Evolutionary conservation across 257 asterid genomes (phyloP).

Genomic region (Primulina tabacum): DNA sequence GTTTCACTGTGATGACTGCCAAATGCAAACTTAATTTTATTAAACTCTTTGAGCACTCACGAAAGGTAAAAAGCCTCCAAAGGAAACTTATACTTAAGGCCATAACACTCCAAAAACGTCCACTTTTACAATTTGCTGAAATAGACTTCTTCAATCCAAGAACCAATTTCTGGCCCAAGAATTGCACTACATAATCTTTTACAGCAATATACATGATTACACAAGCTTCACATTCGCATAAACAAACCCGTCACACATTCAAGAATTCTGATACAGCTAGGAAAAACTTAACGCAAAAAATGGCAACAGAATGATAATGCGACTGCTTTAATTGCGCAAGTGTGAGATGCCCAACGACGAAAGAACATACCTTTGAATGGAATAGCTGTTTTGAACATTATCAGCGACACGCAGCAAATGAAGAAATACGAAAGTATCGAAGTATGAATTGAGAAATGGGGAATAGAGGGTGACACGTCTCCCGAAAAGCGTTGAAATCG

Average conservation of each 20-base stretch:
- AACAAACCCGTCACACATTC: background rate
- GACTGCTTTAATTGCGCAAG: no score
- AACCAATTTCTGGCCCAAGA: slow-evolving; percentile 9
- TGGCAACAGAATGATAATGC: no score
- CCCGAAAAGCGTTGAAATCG: slow-evolving; percentile 26
- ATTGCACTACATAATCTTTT: slow-evolving; percentile 8
- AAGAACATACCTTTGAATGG: slow-evolving; percentile 29
- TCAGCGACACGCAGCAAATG: slow-evolving; percentile 7
- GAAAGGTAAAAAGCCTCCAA: background rate
- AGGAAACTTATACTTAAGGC: background rate
- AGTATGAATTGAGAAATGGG: slow-evolving; percentile 3
- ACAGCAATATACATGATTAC: slow-evolving; percentile 1
- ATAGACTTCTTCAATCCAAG: slow-evolving; percentile 14
- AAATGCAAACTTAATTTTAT: slow-evolving; percentile 31
- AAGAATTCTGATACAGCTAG: background rate
- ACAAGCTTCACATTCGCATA: slow-evolving; percentile 17
- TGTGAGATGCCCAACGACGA: slow-evolving; percentile 15
- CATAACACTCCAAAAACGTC: background rate
- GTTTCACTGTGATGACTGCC: slow-evolving; percentile 34
- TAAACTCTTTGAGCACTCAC: background rate
- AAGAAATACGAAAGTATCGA: slow-evolving; percentile 13
- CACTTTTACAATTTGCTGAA: background rate
- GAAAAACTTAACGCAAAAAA: background rate
- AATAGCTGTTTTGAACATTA: slow-evolving; percentile 27
- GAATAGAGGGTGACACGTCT: slow-evolving; percentile 8